A percentile compares a stretch with the other conserved stretches of the same genome.
Evolutionary conservation across 2,329 filamentous ascomycete species (phyloP).

Genomic region (Botrytis paeoniae): DNA sequence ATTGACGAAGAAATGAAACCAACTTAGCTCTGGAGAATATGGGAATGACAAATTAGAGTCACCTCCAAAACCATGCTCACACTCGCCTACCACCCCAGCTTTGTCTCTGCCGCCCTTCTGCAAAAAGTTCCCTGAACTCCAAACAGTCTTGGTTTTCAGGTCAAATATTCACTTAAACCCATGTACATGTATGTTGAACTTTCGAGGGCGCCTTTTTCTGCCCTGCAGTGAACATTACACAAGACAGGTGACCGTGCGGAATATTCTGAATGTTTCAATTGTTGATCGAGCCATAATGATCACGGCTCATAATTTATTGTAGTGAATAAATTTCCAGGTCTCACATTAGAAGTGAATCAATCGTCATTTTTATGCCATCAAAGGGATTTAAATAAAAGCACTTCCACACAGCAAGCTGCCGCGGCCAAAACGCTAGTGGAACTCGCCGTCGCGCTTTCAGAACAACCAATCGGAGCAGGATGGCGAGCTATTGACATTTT

Average conservation of each 20-base stretch:
- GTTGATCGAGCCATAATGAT: accelerated
- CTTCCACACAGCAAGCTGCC: accelerated
- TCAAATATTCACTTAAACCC: not conserved
- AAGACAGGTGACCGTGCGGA: not conserved
- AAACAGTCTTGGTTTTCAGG: not conserved
- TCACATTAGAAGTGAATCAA: not conserved
- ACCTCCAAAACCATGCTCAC: no score
- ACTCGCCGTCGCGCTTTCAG: not conserved
- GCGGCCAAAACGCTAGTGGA: not conserved
- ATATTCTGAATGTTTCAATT: accelerated
- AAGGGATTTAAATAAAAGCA: accelerated
- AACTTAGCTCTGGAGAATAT: no score
- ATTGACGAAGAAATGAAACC: no score
- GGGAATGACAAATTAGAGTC: no score
- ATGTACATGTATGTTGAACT: not conserved
- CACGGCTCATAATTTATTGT: accelerated
- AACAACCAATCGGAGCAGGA: not conserved
- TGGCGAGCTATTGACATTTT: not conserved
- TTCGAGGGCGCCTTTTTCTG: accelerated
- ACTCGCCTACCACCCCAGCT: accelerated
- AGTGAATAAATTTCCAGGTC: not conserved
- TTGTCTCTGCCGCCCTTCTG: no score
- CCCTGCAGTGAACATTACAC: accelerated
- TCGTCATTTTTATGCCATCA: accelerated
- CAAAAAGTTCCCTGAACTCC: no score